Conservation (phyloP, 257 asterid species). For the Penstemon barbatus region DNA sequence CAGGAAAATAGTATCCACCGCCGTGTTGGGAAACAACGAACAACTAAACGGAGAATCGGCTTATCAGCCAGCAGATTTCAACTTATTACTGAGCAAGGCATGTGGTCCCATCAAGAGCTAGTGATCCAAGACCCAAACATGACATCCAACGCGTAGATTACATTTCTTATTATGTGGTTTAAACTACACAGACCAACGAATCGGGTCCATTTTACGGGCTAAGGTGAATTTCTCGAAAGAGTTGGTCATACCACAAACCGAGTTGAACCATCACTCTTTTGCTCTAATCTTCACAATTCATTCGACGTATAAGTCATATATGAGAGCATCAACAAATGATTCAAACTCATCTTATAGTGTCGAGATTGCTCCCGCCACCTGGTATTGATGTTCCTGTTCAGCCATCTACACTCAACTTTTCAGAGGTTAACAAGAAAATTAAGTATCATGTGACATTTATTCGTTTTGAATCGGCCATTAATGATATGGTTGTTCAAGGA, state of each 20-base stretch:
- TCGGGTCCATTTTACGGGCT: slow-evolving; percentile 7
- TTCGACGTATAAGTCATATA: slow-evolving; percentile 6
- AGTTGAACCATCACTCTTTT: slow-evolving; percentile 38
- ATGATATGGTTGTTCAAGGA: slow-evolving; percentile 31
- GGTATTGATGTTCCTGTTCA: slow-evolving; percentile 26
- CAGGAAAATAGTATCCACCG: slow-evolving; percentile 11
- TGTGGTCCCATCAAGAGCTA: slow-evolving; percentile 26
- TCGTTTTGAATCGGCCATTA: neutral
- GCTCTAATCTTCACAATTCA: slow-evolving; percentile 19
- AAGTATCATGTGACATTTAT: slow-evolving; percentile 31
- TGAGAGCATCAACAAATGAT: slow-evolving; percentile 48
- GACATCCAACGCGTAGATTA: slow-evolving; percentile 27
- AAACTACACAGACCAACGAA: slow-evolving; percentile 22
- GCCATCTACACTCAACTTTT: slow-evolving; percentile 33
- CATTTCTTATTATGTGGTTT: slow-evolving; percentile 24
- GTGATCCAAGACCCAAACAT: slow-evolving; percentile 31
- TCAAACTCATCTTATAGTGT: slow-evolving; percentile 29
- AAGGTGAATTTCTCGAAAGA: slow-evolving; percentile 30
- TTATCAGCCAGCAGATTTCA: slow-evolving; percentile 6
- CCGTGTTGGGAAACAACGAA: slow-evolving; percentile 19
- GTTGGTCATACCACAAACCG: slow-evolving; percentile 27
- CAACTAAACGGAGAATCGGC: slow-evolving; percentile 17
- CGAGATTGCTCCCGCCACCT: neutral
- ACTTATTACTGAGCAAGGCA: slow-evolving; percentile 14
- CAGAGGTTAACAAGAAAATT: slow-evolving; percentile 35